Evolutionary conservation across 129 eudicot species (phyloP).

Genomic region (Artemisia annua): DNA sequence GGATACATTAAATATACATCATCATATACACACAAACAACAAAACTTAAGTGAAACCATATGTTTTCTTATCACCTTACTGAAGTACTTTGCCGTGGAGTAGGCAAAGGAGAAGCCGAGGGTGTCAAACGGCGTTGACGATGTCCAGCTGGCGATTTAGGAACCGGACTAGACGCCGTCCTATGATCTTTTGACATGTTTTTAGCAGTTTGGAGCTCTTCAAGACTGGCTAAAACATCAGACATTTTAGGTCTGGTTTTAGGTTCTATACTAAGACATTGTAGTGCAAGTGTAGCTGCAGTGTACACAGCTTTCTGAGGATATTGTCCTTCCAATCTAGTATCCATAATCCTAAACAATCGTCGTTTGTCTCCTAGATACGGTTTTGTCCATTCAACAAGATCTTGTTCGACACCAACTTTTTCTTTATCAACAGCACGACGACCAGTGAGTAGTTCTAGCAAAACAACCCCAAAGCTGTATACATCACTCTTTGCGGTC

Average conservation of each 20-base stretch:
- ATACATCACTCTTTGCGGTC: constrained; percentile 84
- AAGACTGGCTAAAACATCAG: constrained; percentile 54
- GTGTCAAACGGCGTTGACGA: constrained; percentile 36
- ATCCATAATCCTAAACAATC: constrained; percentile 85
- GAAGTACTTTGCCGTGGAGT: constrained; percentile 22
- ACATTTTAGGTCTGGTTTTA: constrained; percentile 71
- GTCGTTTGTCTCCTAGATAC: constrained; percentile 72
- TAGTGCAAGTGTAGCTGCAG: constrained; percentile 67
- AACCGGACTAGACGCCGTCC: constrained; percentile 22
- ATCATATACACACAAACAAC: constrained; percentile 24
- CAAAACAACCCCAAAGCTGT: constrained; percentile 92
- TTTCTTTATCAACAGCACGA: constrained; percentile 79
- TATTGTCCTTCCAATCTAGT: constrained; percentile 84
- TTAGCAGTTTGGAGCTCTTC: constrained; percentile 64
- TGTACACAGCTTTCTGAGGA: constrained; percentile 70
- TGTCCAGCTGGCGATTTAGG: constrained; percentile 51
- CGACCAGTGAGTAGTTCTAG: constrained; percentile 81
- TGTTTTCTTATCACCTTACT: constrained; percentile 19
- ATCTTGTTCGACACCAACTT: constrained; percentile 64
- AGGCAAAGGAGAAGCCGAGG: constrained; percentile 31
- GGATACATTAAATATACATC: background rate
- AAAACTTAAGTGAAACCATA: background rate
- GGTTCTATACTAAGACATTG: constrained; percentile 69
- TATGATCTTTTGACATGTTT: constrained; percentile 37
- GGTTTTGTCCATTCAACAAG: constrained; percentile 96